Percentiles rank a stretch among this genome's conserved stretches.
Conservation (phyloP, 2,329 filamentous ascomycete species). For the Pestalotiopsis sp. region DNA sequence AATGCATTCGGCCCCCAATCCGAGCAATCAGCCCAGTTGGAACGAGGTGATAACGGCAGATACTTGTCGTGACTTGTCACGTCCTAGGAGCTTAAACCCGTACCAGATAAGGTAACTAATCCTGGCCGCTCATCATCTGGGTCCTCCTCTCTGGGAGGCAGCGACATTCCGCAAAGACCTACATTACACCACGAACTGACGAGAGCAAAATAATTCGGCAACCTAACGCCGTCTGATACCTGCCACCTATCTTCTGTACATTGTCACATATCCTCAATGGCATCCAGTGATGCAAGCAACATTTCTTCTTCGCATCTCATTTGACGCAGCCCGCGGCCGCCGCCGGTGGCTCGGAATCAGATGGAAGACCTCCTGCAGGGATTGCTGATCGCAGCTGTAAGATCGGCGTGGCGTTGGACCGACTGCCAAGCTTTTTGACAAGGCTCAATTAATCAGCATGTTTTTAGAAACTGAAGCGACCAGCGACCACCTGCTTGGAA, state of each 20-base stretch:
- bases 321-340: background rate
- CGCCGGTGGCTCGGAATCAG: background rate
- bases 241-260: background rate
- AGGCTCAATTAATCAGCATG: slow-evolving; percentile 15
- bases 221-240: background rate
- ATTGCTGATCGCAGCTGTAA: slow-evolving; percentile 10
- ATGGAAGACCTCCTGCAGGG: slow-evolving; percentile 5
- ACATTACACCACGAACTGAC: background rate
- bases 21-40: background rate
- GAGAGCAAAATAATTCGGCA: too few relatives aligned
- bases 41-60: slow-evolving; percentile 1
- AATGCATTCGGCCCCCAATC: background rate
- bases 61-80: background rate
- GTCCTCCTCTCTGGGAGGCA: background rate
- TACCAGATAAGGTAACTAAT: background rate
- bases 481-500: background rate
- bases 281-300: background rate
- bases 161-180: background rate
- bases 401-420: slow-evolving; percentile 15
- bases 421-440: slow-evolving; percentile 13
- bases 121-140: slow-evolving; percentile 3
- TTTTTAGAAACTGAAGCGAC: background rate
- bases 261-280: background rate
- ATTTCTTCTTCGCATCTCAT: background rate
- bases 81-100: slow-evolving; percentile 3